These are phyloP conservation scores for Epichloe festucae DNA, from an alignment of 2,329 filamentous ascomycete genomes.

Conservation along the genomic window DNA sequence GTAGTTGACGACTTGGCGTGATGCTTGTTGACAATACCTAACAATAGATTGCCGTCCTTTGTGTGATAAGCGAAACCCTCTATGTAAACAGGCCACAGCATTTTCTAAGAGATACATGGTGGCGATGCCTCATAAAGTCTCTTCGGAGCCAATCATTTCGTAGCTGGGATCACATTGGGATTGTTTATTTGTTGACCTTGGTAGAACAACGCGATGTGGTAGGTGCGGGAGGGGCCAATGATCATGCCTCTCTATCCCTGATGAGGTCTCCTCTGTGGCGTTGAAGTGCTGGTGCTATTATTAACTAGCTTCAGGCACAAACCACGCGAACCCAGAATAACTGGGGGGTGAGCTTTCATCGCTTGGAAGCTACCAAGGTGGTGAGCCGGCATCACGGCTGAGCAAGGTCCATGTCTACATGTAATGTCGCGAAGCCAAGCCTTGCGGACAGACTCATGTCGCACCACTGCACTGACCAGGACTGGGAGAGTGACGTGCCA, in stretches of 20 bases:
- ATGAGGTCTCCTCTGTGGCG: not conserved
- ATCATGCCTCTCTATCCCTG: not conserved
- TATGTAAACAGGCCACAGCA: too few relatives aligned
- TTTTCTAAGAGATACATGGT: too few relatives aligned
- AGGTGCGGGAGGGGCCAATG: not conserved
- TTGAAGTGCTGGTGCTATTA: not conserved
- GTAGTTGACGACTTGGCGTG: too few relatives aligned
- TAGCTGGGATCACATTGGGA: too few relatives aligned
- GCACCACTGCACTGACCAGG: conserved; percentile 1
- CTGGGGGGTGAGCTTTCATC: not conserved
- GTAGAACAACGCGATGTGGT: not conserved
- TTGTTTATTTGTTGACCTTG: too few relatives aligned
- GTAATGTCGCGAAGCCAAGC: not conserved
- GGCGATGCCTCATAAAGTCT: too few relatives aligned
- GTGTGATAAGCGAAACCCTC: too few relatives aligned
- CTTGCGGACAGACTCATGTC: not conserved
- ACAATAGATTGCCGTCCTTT: too few relatives aligned
- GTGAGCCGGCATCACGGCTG: too few relatives aligned
- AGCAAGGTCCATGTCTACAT: too few relatives aligned
- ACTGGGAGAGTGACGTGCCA: not conserved
- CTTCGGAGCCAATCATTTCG: too few relatives aligned
- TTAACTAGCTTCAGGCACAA: conserved; percentile 2
- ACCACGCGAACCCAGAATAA: not conserved
- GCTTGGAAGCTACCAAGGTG: not conserved
- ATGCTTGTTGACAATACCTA: too few relatives aligned